These are phyloP conservation scores for Mrakiaceae sp. DNA, from an alignment of 1,284 basidiomycete genomes.

Conservation along the genomic window DNA sequence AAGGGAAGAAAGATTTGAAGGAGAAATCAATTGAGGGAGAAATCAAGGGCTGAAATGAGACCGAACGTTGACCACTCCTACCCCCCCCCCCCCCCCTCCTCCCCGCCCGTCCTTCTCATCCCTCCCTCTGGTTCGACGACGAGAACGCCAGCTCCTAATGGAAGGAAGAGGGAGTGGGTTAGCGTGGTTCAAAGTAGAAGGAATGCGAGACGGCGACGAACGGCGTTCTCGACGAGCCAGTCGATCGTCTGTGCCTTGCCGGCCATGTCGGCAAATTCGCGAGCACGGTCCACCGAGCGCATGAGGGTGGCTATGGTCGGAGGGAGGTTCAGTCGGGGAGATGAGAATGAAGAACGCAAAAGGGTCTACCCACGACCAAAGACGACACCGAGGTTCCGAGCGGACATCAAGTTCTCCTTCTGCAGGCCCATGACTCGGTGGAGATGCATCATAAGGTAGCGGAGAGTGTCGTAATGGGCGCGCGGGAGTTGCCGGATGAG, in stretches of 20 bases:
- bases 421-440: conserved; percentile 57
- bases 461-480: conserved; percentile 78
- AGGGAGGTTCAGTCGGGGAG: not conserved
- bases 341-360: conserved; percentile 2
- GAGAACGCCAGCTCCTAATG: too few species aligned
- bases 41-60: too few species aligned
- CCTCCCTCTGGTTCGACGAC: too few species aligned
- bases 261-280: conserved; percentile 88
- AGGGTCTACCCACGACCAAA: conserved; percentile 73
- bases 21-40: too few species aligned
- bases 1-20: too few species aligned
- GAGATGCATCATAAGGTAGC: conserved; percentile 74
- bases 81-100: too few species aligned
- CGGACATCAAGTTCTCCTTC: conserved; percentile 82
- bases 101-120: too few species aligned
- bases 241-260: conserved; percentile 85
- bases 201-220: too few species aligned
- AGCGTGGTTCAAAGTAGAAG: too few species aligned
- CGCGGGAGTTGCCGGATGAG: conserved; percentile 67
- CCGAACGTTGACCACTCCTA: too few species aligned
- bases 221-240: conserved; percentile 83
- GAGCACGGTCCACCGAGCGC: conserved; percentile 70
- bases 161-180: too few species aligned
- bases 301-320: conserved; percentile 68
- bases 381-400: conserved; percentile 95